phyloP scores from a whole-genome alignment of 2,329 filamentous ascomycete genomes.

The Tolypocladium ovalisporum region DNA sequence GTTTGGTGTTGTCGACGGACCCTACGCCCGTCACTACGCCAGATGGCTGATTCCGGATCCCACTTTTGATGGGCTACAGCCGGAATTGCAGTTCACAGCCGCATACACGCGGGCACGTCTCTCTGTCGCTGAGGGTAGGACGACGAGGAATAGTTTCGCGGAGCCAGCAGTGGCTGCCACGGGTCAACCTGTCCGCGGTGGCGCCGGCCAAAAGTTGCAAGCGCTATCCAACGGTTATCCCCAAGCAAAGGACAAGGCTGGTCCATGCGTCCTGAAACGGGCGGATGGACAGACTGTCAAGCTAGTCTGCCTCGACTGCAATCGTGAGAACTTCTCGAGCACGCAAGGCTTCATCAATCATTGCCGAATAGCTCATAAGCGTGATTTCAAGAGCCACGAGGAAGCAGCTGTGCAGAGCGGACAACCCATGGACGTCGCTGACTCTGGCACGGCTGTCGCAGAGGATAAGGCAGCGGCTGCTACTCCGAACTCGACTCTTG shows the following conservation, averaged over 20 bases:
- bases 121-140: slow-evolving; percentile 54
- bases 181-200: slow-evolving; percentile 36
- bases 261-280: slow-evolving; percentile 75
- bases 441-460: slow-evolving; percentile 8
- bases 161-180: slow-evolving; percentile 32
- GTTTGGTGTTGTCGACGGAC: slow-evolving; percentile 83
- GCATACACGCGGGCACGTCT: slow-evolving; percentile 32
- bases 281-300: slow-evolving; percentile 81
- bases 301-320: slow-evolving; percentile 79
- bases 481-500: slow-evolving; percentile 7
- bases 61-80: slow-evolving; percentile 63
- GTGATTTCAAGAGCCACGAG: slow-evolving; percentile 93
- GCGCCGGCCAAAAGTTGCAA: slow-evolving; percentile 52
- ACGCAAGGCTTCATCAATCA: slow-evolving; percentile 99
- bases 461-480: slow-evolving; percentile 14
- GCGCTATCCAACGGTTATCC: slow-evolving; percentile 60
- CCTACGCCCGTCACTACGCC: slow-evolving; percentile 88
- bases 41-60: slow-evolving; percentile 90
- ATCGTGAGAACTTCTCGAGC: slow-evolving; percentile 85
- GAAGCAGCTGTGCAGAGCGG: slow-evolving; percentile 84
- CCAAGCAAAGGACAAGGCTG: slow-evolving; percentile 67
- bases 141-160: slow-evolving; percentile 62
- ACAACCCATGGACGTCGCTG: slow-evolving; percentile 54
- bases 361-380: slow-evolving; percentile 87
- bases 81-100: slow-evolving; percentile 30